Percentiles rank a stretch among this genome's conserved stretches.
Conservation (phyloP, 345 rosid species). For the Garcia nutans region DNA sequence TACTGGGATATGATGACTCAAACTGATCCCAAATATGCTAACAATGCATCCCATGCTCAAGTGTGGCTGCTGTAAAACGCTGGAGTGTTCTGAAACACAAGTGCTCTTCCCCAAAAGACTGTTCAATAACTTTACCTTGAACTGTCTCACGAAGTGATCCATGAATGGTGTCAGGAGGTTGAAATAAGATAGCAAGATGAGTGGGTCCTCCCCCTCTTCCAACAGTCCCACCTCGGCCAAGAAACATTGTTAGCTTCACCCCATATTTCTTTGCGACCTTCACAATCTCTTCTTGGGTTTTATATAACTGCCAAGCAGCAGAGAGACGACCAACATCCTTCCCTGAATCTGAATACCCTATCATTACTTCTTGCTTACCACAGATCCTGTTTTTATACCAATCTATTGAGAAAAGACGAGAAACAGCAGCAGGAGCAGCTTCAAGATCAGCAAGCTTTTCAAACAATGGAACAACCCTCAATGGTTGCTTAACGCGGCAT, state of each 20-base stretch:
- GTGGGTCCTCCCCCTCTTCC: conserved; percentile 99
- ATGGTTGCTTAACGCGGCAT: conserved; percentile 81
- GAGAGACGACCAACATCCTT: conserved; percentile 95
- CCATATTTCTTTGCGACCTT: conserved; percentile 80
- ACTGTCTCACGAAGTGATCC: conserved; percentile 93
- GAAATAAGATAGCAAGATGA: conserved; percentile 97
- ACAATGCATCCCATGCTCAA: conserved; percentile 99
- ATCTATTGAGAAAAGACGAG: conserved; percentile 85
- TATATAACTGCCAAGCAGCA: conserved; percentile 97
- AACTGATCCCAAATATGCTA: too few species aligned
- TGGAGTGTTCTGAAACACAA: conserved; percentile 95
- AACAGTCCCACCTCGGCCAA: conserved; percentile 96
- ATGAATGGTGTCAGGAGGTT: conserved; percentile 93
- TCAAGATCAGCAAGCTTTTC: conserved; percentile 98
- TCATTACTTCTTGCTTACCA: conserved; percentile 98
- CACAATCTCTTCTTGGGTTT: conserved; percentile 95
- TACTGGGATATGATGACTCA: too few species aligned
- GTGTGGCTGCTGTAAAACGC: conserved; percentile 96
- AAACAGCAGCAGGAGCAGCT: conserved; percentile 92
- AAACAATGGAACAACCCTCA: conserved; percentile 96
- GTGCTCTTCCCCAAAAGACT: conserved; percentile 94
- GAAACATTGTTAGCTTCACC: conserved; percentile 94
- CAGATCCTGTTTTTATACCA: conserved; percentile 86
- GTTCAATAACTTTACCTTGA: conserved; percentile 95
- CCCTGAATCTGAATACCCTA: conserved; percentile 97